Percentiles rank a stretch among this genome's conserved stretches.
Evolutionary conservation across 202 grass and related monocot genomes (phyloP).

Genomic region (Elaeis oleifera): DNA sequence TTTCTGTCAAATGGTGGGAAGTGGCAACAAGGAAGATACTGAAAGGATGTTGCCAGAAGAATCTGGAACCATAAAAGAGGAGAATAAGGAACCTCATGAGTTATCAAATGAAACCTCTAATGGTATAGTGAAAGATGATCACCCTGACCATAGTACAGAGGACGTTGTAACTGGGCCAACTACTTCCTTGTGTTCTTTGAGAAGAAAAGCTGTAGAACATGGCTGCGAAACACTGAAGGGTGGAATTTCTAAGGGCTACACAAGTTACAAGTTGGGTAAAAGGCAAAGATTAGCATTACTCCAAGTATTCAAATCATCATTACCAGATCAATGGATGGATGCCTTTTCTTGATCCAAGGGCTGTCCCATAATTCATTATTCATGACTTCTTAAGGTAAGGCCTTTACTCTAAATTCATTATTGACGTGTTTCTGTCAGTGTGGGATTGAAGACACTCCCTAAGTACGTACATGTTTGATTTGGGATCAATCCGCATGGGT

Average conservation of each 20-base stretch:
- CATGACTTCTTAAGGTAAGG: no score
- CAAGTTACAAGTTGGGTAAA: conserved; percentile 46
- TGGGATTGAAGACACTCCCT: no score
- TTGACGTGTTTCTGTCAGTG: no score
- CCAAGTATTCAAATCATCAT: conserved; percentile 62
- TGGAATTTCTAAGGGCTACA: conserved; percentile 12
- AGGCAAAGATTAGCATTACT: conserved; percentile 51
- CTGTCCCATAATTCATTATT: no score
- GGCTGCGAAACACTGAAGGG: conserved; percentile 46
- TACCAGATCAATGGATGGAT: conserved; percentile 31
- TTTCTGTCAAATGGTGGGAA: conserved; percentile 73
- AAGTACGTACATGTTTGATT: no score
- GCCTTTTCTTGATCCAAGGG: no score
- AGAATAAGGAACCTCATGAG: conserved; percentile 25
- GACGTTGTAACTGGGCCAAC: conserved; percentile 32
- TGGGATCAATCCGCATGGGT: no score
- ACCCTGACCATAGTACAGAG: conserved; percentile 52
- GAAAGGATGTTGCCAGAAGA: not conserved
- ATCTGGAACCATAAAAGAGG: conserved; percentile 29
- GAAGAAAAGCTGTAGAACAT: conserved; percentile 63
- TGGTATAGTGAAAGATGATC: conserved; percentile 35
- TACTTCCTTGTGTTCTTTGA: conserved; percentile 50
- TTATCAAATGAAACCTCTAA: conserved; percentile 31
- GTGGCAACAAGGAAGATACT: conserved; percentile 16
- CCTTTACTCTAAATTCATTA: no score